Evolutionary conservation across 768 basidiomycete species (phyloP).

Genomic region (Pleurotus eryngii): DNA sequence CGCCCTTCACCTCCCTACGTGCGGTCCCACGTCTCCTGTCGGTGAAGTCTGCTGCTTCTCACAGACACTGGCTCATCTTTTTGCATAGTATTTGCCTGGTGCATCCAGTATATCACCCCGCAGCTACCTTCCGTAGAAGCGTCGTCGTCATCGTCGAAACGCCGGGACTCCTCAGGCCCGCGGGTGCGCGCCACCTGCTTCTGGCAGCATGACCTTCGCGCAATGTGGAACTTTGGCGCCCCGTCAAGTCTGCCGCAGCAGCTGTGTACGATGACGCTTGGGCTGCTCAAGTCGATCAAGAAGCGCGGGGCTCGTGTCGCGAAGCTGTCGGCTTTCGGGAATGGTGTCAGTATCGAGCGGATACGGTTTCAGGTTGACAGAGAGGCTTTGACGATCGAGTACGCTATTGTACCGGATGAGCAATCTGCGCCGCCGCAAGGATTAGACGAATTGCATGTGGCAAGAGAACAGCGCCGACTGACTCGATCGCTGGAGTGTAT

Average conservation of each 20-base stretch:
- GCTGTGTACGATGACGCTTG: slow-evolving; percentile 80
- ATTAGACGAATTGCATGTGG: slow-evolving; percentile 59
- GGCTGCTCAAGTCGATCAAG: slow-evolving; percentile 76
- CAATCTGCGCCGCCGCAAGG: slow-evolving; percentile 42
- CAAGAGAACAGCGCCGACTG: slow-evolving; percentile 66
- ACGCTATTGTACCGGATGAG: slow-evolving; percentile 76
- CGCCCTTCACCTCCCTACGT: slow-evolving; percentile 92
- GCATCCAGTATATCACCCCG: slow-evolving; percentile 67
- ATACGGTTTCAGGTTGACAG: slow-evolving; percentile 79
- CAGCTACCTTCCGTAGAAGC: slow-evolving; percentile 24
- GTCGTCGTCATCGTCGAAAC: slow-evolving; percentile 25
- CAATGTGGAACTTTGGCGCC: slow-evolving; percentile 78
- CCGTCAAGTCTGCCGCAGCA: slow-evolving; percentile 69
- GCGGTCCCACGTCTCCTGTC: slow-evolving; percentile 78
- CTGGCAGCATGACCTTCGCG: slow-evolving; percentile 92
- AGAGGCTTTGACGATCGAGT: slow-evolving; percentile 79
- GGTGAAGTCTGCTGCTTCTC: slow-evolving; percentile 19
- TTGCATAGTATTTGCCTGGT: slow-evolving; percentile 81
- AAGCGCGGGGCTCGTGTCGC: slow-evolving; percentile 76
- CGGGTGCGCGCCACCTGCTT: slow-evolving; percentile 83
- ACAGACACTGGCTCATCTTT: slow-evolving; percentile 12
- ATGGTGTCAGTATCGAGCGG: slow-evolving; percentile 77
- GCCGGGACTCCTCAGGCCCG: slow-evolving; percentile 28
- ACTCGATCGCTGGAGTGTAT: slow-evolving; percentile 78
- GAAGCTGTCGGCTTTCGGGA: slow-evolving; percentile 72